Evolutionary conservation across 1,284 basidiomycete genomes (phyloP).

Genomic region (Apiotrichum veenhuisii): DNA sequence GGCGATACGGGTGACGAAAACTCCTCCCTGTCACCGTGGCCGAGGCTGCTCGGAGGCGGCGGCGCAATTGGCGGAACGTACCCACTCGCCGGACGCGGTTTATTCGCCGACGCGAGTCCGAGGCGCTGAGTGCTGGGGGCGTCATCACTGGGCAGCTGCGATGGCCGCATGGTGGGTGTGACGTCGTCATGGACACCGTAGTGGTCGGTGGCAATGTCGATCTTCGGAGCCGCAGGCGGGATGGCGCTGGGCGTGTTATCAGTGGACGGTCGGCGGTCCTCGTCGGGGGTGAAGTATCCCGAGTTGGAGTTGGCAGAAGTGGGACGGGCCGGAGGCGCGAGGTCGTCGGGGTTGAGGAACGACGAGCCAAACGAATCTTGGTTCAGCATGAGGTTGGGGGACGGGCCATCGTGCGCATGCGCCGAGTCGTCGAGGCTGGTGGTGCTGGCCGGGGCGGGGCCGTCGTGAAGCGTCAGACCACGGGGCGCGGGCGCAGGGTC

Average conservation of each 20-base stretch:
- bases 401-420: not conserved
- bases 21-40: not conserved
- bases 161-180: not conserved
- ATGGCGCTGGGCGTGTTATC: no score
- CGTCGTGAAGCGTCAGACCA: slow-evolving; percentile 6
- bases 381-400: slow-evolving; percentile 1
- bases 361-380: slow-evolving; percentile 2
- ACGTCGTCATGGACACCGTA: not conserved
- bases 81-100: not conserved
- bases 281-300: slow-evolving; percentile 10
- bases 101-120: no score
- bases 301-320: slow-evolving; percentile 11
- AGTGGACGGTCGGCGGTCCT: not conserved
- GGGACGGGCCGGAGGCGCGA: not conserved
- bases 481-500: not conserved
- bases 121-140: not conserved
- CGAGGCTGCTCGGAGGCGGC: not conserved
- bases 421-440: not conserved
- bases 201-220: not conserved
- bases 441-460: no score
- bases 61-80: not conserved
- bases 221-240: not conserved
- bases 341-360: slow-evolving; percentile 1
- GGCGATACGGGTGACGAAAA: not conserved
- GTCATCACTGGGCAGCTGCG: not conserved